Base-by-base conservation (phyloP, 441 rosid species). In the Populus hybrid region DNA sequence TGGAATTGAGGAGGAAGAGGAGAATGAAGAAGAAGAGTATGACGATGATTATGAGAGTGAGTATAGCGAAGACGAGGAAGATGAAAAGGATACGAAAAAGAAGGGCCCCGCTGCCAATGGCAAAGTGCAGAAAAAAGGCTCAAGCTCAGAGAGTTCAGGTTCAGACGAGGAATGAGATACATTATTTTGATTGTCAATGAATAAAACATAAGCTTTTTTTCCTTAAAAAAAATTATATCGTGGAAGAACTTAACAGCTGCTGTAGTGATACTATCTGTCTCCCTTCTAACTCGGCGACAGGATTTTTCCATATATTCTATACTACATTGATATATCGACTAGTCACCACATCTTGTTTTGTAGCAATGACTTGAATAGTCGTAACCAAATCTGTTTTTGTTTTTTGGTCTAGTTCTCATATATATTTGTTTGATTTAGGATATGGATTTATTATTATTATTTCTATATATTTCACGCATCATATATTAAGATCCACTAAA, bases 21-120 rank as follows among this genome's bases (percentile, higher is more conserved):
- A 92, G 88, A 84, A 80, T 21, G 95, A 92, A 50, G 97, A 95
- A 76, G 99, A 93, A 86, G 95, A 90, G 24, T 91, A 89, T 20
- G 98, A 89, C 23, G 98, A 89, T 24, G 98, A 95, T 86, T 93
- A 93, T 34, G 99, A 93, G 87, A 93, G 98, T 50, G 98, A 93
- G 80, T 93, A 93, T 83, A 92, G 98, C 57, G 98, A 93, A 82
- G 98, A 95, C 28, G 99, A 95, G 84, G 94, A 87, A 30, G 97
- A 88, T 23, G 93, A 88, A 72, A 92, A 77, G 81, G 90, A 88
- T 77, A 82, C 84, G 12, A 93, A 89, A 82, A 89, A 84, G 89
- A 91, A 86, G 86, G 89, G 81, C 42, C 72, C 67, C 35, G 78
- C 78, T 6, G 89, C 88, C 21, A 94, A 93, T 26, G 98, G 93